Percentiles rank a stretch among this genome's conserved stretches.
Evolutionary conservation across 371 early-diverging fungal species (phyloP).

Genomic region (Dichotomocladium elegans): DNA sequence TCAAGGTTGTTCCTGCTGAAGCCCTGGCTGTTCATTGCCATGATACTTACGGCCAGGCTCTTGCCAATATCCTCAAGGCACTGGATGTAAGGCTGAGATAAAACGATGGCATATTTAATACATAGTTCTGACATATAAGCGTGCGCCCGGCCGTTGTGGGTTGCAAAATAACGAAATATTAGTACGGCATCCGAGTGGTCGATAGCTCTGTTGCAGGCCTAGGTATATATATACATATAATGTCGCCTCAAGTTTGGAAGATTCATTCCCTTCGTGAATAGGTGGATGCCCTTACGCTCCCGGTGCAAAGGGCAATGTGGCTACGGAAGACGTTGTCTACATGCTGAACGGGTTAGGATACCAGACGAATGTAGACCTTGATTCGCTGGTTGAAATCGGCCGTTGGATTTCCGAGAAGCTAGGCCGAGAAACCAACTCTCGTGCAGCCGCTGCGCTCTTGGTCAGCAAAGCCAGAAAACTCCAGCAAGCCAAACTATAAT

Average conservation of each 20-base stretch:
- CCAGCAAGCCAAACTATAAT: constrained; percentile 1
- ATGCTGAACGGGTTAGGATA: constrained; percentile 86
- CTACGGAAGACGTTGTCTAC: constrained; percentile 96
- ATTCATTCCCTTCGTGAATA: background rate
- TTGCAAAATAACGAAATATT: too few species aligned
- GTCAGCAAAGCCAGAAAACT: constrained; percentile 19
- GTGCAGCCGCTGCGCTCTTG: constrained; percentile 46
- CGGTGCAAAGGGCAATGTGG: constrained; percentile 96
- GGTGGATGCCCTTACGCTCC: constrained; percentile 97
- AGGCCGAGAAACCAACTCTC: constrained; percentile 53
- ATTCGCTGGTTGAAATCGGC: constrained; percentile 70
- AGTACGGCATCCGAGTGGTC: constrained; percentile 85
- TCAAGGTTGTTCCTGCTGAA: constrained; percentile 68
- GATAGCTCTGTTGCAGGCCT: constrained; percentile 93
- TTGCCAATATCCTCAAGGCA: constrained; percentile 89
- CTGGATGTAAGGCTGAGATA: constrained; percentile 48
- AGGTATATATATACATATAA: constrained; percentile 21
- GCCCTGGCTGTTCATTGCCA: constrained; percentile 93
- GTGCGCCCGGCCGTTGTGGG: too few species aligned
- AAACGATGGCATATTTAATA: background rate
- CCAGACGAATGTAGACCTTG: constrained; percentile 77
- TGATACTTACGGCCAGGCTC: constrained; percentile 97
- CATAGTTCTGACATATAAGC: background rate
- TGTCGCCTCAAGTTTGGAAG: background rate
- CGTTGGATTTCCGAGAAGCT: constrained; percentile 81